Evolutionary conservation across 2,329 filamentous ascomycete genomes (phyloP), one percentile per base, ranked within the genome.

Genomic region (Chalaropsis ovoidea): DNA sequence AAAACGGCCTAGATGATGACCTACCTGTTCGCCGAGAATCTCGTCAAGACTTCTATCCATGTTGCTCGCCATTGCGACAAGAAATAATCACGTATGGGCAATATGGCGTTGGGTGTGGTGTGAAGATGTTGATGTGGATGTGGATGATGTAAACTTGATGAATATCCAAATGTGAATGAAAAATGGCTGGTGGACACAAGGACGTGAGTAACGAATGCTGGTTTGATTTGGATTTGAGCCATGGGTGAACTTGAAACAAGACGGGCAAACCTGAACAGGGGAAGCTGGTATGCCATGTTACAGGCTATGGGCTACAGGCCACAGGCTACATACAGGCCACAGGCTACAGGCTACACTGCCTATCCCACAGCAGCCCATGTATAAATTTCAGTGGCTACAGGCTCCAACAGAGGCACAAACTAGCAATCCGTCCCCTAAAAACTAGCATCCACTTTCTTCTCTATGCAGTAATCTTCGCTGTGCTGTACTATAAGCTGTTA

Each of bases 1-100:
- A 62, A 42, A 24, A 49, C 8, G 35, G 10, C 39, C 39, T 4
- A 19, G 27, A n/a, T 35, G 7, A 7, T 54, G 15, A 19, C 73
- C 63, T 72, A 79, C 77, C 72, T 74, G 77, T 68, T 82, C 80
- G 67, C 78, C 79, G 69, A 82, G 80, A 71, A 82, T 82, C 72
- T 83, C 81, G 72, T 82, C 81, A 41, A 82, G 78, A 67, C 80
- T 81, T 70, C 78, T 79, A 70, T 81, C 79, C 78, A 82, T 80
- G 68, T 76, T 78, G 68, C 74, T 73, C 64, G 74, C 71, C 75
- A 76, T 77, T 65, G 47, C 71, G 67, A 43, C 35, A 39, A 35
- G 22, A 17, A 42, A 61, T 42, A 19, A 24, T 19, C n/a, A 22
- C 41, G 39, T 19, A 64, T 7, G 15, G 39, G 22, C 27, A 62